Evolutionary conservation across 2,329 filamentous ascomycete species (phyloP).

Genomic region (Aspergillus sp.): DNA sequence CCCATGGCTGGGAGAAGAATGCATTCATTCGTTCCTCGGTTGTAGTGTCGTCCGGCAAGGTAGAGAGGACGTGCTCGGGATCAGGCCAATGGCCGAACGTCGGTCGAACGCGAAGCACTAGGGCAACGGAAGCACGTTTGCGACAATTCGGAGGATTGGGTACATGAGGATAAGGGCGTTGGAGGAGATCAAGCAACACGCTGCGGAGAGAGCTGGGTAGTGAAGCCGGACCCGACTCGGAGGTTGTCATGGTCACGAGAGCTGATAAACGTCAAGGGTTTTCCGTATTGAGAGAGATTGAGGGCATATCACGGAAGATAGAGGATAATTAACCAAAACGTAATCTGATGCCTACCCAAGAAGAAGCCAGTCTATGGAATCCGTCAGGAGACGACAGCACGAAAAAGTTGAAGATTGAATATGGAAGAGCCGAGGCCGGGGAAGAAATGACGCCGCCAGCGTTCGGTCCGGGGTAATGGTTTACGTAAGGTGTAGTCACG

Average conservation of each 20-base stretch:
- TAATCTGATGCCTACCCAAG: too few relatives aligned
- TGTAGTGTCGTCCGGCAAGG: constrained; percentile 20
- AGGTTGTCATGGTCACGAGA: not conserved
- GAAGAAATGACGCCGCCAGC: not conserved
- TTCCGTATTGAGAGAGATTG: not conserved
- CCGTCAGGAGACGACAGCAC: not conserved
- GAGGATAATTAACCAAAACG: too few relatives aligned
- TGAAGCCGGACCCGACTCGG: constrained; percentile 5
- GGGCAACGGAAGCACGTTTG: constrained; percentile 64
- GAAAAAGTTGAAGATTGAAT: not conserved
- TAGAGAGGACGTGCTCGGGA: constrained; percentile 15
- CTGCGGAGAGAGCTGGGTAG: constrained; percentile 30
- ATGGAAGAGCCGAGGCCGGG: not conserved
- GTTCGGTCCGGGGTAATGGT: too few relatives aligned
- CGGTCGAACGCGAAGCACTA: constrained; percentile 63
- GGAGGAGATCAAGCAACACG: constrained; percentile 32
- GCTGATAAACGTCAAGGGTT: not conserved
- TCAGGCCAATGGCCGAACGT: constrained; percentile 55
- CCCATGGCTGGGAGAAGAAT: constrained; percentile 66
- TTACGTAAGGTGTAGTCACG: too few relatives aligned
- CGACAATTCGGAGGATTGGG: constrained; percentile 49
- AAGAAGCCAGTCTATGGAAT: too few relatives aligned
- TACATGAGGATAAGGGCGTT: constrained; percentile 42
- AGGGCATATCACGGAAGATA: not conserved
- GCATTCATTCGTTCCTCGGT: constrained; percentile 47